These are phyloP conservation scores for Phyllosticta citrichinensis DNA, from an alignment of 2,329 filamentous ascomycete genomes.

Conservation along the genomic window DNA sequence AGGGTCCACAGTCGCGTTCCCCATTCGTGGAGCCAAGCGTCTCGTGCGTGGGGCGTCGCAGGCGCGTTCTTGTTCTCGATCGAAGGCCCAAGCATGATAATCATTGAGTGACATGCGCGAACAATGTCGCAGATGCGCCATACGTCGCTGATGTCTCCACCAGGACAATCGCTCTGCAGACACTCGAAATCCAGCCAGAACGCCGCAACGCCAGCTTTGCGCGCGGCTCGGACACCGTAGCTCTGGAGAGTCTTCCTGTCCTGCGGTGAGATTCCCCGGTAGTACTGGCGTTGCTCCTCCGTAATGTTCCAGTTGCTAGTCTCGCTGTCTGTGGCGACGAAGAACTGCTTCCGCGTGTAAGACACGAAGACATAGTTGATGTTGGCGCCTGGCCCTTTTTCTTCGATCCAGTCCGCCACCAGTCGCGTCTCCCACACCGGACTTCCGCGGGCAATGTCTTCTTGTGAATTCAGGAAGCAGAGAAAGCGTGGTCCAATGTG, in stretches of 20 bases:
- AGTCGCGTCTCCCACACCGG: background rate
- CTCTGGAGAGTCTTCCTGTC: background rate
- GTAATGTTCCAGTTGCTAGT: background rate
- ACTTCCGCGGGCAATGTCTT: background rate
- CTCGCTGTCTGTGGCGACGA: background rate
- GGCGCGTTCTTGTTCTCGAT: background rate
- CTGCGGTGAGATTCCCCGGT: background rate
- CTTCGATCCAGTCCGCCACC: conserved; percentile 1
- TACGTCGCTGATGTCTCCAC: background rate
- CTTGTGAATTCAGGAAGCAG: background rate
- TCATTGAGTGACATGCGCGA: conserved; percentile 3
- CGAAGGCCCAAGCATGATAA: background rate
- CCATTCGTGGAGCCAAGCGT: background rate
- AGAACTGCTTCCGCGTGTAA: conserved; percentile 8
- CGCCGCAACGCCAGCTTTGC: background rate
- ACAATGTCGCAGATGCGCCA: conserved; percentile 4
- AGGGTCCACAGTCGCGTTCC: background rate
- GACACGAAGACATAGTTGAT: conserved; percentile 5
- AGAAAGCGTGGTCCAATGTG: conserved; percentile 1
- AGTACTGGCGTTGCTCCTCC: background rate
- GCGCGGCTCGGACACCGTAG: background rate
- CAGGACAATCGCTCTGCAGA: background rate
- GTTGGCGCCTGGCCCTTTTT: background rate
- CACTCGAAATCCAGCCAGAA: conserved; percentile 10
- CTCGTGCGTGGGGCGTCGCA: background rate